phyloP scores from a whole-genome alignment of 169 alveolate species.

The Plasmodium gonderi region DNA sequence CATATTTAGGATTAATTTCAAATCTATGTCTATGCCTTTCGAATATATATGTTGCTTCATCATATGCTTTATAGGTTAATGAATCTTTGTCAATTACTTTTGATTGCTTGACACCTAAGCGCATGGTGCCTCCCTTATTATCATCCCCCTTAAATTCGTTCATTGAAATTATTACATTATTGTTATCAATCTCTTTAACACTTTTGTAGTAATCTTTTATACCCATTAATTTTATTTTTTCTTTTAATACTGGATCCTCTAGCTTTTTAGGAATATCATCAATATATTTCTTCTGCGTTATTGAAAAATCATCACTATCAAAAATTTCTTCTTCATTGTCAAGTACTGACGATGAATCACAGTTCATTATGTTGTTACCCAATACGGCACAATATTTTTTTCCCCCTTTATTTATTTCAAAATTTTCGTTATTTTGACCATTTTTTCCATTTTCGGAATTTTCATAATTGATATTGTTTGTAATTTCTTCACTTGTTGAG shows the following conservation, averaged over 20 bases:
- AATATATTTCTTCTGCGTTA: slow-evolving; percentile 16
- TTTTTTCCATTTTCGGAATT: background rate
- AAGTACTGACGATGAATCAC: background rate
- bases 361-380: background rate
- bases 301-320: background rate
- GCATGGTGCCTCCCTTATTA: slow-evolving; percentile 93
- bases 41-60: slow-evolving; percentile 83
- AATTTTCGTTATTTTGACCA: background rate
- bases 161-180: slow-evolving; percentile 77
- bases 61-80: slow-evolving; percentile 91
- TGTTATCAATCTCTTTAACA: slow-evolving; percentile 67
- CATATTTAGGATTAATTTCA: slow-evolving; percentile 92
- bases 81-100: slow-evolving; percentile 87
- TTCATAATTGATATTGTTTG: background rate
- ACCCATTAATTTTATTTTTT: slow-evolving; percentile 58
- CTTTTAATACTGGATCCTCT: slow-evolving; percentile 16
- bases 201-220: slow-evolving; percentile 64
- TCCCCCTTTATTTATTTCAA: background rate
- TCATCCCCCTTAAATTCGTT: slow-evolving; percentile 82
- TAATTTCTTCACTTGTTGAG: background rate
- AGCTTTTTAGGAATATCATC: slow-evolving; percentile 49
- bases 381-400: background rate
- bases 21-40: slow-evolving; percentile 97
- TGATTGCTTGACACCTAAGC: slow-evolving; percentile 94
- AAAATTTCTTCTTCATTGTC: background rate